Evolutionary conservation across 2,329 filamentous ascomycete species (phyloP), one percentile per base, ranked within the genome.

Genomic region (Aureobasidium sp.): DNA sequence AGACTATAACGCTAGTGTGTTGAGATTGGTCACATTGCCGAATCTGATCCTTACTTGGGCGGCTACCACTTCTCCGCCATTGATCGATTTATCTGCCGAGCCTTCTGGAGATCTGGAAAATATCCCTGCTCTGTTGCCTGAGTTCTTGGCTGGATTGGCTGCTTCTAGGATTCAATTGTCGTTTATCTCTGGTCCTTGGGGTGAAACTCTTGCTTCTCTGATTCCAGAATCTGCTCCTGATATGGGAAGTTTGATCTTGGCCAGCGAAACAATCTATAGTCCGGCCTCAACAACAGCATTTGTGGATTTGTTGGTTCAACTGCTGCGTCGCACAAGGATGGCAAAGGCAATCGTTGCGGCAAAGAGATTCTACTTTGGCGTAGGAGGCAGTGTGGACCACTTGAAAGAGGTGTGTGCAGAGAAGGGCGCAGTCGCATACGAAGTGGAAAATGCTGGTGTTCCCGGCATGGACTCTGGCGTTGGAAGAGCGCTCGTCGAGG

Each of bases 231-330:
- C 67, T 4, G 66, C 72, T 10, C 62, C 73, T 13, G 73, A 73
- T 10, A 70, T 76, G 64, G 76, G 77, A 29, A 75, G 74, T 0
- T 73, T 89, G 2, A 76, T 92, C 5, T 75, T 94, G 1, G 90
- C 86, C 0, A 88, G 89, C 0, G 90, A 94, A 74, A 94, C 90
- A 0, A 93, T 94, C 48, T 94, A 94, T 74, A 90, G 86, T 2
- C 89, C 88, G 0, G 85, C 86, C 62, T 86, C 88, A 0, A 80
- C 91, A 27, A 76, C 78, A 39, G 81, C 84, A 0, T 94, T 93
- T 69, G 83, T 86, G 0, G 83, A 87, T 42, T 85, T 86, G 5
- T 76, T 91, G 13, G 79, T 87, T 45, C 75, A 75, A 4, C 75
- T 90, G 16, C 75, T 91, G 48, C 69, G 69, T 48, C 67, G 76